Evolutionary conservation across 495 filamentous ascomycete genomes (phyloP).

Genomic region (Neurospora sp.): DNA sequence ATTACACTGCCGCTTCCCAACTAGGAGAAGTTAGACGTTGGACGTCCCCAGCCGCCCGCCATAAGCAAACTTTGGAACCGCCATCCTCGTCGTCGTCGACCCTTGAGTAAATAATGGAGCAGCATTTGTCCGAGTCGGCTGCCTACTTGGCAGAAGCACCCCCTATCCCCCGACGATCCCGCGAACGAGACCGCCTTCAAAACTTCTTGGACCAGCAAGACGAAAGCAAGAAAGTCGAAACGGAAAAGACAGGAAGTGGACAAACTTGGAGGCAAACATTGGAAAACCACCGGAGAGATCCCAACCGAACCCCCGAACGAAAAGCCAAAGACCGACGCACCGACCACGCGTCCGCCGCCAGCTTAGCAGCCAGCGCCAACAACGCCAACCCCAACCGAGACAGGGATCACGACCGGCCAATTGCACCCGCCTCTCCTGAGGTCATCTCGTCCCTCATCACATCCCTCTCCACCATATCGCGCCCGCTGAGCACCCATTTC

Average conservation of each 20-base stretch:
- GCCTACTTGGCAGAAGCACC: conserved; percentile 13
- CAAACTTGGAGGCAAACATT: not conserved
- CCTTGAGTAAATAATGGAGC: not conserved
- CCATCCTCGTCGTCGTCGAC: not conserved
- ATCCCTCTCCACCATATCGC: conserved; percentile 77
- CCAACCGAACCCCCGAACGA: conserved; percentile 20
- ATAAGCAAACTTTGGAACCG: not conserved
- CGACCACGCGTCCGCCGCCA: not conserved
- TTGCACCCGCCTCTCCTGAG: conserved; percentile 70
- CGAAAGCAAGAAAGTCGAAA: not conserved
- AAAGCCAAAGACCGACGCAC: conserved; percentile 12
- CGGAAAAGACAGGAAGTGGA: not conserved
- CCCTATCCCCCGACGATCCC: conserved; percentile 22
- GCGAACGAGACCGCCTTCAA: conserved; percentile 20
- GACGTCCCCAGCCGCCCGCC: not conserved
- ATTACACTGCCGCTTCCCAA: not conserved
- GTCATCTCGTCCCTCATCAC: conserved; percentile 92
- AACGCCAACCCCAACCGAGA: conserved; percentile 22
- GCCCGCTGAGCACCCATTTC: conserved; percentile 63
- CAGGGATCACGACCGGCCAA: conserved; percentile 16
- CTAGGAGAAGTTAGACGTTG: not conserved
- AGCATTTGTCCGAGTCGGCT: conserved; percentile 15
- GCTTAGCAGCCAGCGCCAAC: not conserved
- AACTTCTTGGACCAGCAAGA: not conserved
- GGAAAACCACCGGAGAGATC: not conserved